phyloP scores from a whole-genome alignment of 208 protist species.

The Crithidia thermophila region DNA sequence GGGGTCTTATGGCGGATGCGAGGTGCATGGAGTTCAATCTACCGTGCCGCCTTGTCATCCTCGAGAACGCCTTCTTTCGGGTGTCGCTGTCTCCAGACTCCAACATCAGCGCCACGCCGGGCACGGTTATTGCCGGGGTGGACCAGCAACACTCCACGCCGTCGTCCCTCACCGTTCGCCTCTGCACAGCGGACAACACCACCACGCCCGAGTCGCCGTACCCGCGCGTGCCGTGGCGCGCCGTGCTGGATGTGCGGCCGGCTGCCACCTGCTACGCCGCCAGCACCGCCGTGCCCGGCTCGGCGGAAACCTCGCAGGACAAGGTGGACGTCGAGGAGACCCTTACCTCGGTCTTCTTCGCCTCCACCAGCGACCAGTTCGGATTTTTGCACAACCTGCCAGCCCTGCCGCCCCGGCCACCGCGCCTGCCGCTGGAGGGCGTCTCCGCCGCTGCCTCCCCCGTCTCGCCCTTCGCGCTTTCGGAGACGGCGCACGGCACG shows the following conservation, averaged over 20 bases:
- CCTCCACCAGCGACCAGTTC: slow-evolving; percentile 52
- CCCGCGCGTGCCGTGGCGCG: slow-evolving; percentile 16
- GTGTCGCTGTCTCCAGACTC: slow-evolving; percentile 15
- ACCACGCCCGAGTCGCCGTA: too few species aligned
- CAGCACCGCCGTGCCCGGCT: neutral
- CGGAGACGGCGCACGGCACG: neutral
- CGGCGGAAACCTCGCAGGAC: neutral
- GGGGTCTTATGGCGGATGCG: too few species aligned
- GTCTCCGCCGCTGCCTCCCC: neutral
- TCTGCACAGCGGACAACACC: neutral
- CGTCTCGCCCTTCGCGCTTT: neutral
- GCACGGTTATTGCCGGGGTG: slow-evolving; percentile 52
- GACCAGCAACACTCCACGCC: slow-evolving; percentile 43
- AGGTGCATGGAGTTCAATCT: too few species aligned
- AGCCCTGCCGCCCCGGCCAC: slow-evolving; percentile 16
- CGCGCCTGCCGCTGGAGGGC: neutral
- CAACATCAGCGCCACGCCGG: slow-evolving; percentile 18
- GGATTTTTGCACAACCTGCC: slow-evolving; percentile 49
- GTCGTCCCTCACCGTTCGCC: slow-evolving; percentile 11
- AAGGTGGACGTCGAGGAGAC: neutral
- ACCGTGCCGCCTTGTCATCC: slow-evolving; percentile 36
- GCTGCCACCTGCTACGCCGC: neutral
- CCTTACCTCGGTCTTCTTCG: slow-evolving; percentile 37
- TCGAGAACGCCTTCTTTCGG: slow-evolving; percentile 29
- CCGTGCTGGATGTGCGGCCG: slow-evolving; percentile 23